A percentile compares a stretch with the other conserved stretches of the same genome.
Evolutionary conservation across 2,329 filamentous ascomycete species (phyloP).

Genomic region (Fonsecaea erecta): DNA sequence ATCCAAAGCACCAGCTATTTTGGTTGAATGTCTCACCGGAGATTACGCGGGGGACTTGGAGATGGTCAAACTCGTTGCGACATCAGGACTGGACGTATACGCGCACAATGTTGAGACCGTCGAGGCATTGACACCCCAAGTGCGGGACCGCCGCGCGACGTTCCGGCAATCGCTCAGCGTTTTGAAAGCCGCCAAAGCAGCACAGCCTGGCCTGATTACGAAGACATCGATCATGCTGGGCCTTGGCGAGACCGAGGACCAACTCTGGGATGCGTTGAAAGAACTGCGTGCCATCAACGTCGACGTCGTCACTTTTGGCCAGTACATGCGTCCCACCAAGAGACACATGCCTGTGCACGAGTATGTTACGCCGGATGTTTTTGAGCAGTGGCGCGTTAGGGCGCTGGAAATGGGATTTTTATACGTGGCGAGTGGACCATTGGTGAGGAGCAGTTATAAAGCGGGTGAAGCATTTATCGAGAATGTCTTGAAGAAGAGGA

Average conservation of each 20-base stretch:
- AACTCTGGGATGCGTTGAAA: slow-evolving; percentile 77
- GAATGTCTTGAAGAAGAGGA: slow-evolving; percentile 88
- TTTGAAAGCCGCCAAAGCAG: slow-evolving; percentile 78
- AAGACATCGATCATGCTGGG: slow-evolving; percentile 99
- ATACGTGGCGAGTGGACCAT: slow-evolving; percentile 90
- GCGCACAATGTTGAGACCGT: slow-evolving; percentile 97
- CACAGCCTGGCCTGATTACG: slow-evolving; percentile 80
- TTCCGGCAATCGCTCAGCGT: slow-evolving; percentile 86
- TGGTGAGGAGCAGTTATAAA: slow-evolving; percentile 96
- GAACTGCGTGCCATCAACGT: slow-evolving; percentile 80
- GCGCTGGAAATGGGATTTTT: slow-evolving; percentile 95
- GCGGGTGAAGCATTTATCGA: slow-evolving; percentile 98
- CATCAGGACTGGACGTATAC: slow-evolving; percentile 90
- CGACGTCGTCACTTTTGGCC: slow-evolving; percentile 97
- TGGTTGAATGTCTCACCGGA: slow-evolving; percentile 63
- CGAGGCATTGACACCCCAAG: slow-evolving; percentile 84
- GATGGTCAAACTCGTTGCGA: slow-evolving; percentile 82
- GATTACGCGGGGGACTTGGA: slow-evolving; percentile 86
- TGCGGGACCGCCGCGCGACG: slow-evolving; percentile 85
- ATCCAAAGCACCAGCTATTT: slow-evolving; percentile 62
- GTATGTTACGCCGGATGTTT: slow-evolving; percentile 88
- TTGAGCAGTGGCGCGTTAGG: slow-evolving; percentile 87
- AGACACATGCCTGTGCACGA: slow-evolving; percentile 95
- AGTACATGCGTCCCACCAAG: slow-evolving; percentile 99
- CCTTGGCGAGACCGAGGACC: slow-evolving; percentile 85